These are phyloP conservation scores for Meyerozyma smithsonii DNA, from an alignment of 1,139 yeast species.

Conservation along the genomic window DNA sequence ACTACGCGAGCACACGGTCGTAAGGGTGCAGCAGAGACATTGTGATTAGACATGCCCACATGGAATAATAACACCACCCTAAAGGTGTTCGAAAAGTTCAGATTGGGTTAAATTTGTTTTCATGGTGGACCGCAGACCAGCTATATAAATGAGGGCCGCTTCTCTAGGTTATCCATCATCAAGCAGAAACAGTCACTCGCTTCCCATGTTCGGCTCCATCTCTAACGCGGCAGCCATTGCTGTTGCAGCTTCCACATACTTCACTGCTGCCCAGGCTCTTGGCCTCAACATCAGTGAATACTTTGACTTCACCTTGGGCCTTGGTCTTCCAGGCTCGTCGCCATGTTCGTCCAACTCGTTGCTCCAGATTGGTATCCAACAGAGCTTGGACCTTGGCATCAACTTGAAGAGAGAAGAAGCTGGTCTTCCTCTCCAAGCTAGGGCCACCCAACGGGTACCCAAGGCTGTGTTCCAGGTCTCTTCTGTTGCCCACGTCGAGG, in stretches of 20 bases:
- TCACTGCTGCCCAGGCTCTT: background rate
- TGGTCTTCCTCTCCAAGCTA: background rate
- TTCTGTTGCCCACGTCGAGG: conserved; percentile 2
- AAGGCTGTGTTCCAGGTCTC: conserved; percentile 2
- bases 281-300: conserved; percentile 1
- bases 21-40: background rate
- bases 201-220: background rate
- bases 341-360: conserved; percentile 2
- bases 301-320: conserved; percentile 2
- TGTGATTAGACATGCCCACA: background rate
- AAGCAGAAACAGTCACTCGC: conserved; percentile 1
- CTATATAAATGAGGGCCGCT: background rate
- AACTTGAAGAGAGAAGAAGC: conserved; percentile 3
- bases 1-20: background rate
- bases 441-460: background rate
- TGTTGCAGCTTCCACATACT: conserved; percentile 1
- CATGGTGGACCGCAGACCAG: background rate
- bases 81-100: background rate
- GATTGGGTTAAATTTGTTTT: conserved; percentile 1
- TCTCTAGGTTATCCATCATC: background rate
- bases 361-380: conserved; percentile 1
- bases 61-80: background rate
- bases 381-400: conserved; percentile 1
- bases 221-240: background rate
- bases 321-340: conserved; percentile 1